Evolutionary conservation across 106 monocot genomes (phyloP), one percentile per base, ranked within the genome.

Genomic region (Allium fistulosum): DNA sequence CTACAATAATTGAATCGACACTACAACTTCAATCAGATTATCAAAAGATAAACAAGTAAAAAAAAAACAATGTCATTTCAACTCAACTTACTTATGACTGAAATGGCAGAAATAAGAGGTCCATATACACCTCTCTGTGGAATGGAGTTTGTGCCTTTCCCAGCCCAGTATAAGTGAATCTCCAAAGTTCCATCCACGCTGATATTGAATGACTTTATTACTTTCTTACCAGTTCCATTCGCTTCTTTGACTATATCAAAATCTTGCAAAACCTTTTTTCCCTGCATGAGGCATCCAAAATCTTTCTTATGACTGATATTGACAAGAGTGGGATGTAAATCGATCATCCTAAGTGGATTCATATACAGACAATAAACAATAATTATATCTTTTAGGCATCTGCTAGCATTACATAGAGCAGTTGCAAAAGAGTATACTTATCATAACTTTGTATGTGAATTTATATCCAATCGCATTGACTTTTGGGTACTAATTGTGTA

Each of bases 91-190:
- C 85, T 81, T 69, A 65, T 85, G 3, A 85, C 78, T 68, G 85
- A 77, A 66, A 85, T 85, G 60, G 85, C 85, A 59, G 85, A 85
- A 59, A 85, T 75, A 53, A 85, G 76, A 48, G 85, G 85, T 10
- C 85, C 85, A 51, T 78, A 78, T 67, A 78, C 67, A 15, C 73
- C 61, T 50, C 68, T 68, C 6, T 26, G 46, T 7, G 78, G 78
- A 57, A 78, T 69, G 12, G 62, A 57, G 37, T 18, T 71, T 51
- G 77, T 72, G 9, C 77, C 77, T 66, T 58, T 77, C 46, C 77
- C 77, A 58, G 60, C 61, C 78, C 78, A 78, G 4, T 72, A 59
- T 53, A 85, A 75, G 63, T 85, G 75, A 58, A 85, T 85, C 66
- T 85, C 78, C 53, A 85, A 68, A 27, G 80, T 85, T 16, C 27